Evolutionary conservation across 495 filamentous ascomycete genomes (phyloP).

Genomic region (Penicillium bovifimosum): DNA sequence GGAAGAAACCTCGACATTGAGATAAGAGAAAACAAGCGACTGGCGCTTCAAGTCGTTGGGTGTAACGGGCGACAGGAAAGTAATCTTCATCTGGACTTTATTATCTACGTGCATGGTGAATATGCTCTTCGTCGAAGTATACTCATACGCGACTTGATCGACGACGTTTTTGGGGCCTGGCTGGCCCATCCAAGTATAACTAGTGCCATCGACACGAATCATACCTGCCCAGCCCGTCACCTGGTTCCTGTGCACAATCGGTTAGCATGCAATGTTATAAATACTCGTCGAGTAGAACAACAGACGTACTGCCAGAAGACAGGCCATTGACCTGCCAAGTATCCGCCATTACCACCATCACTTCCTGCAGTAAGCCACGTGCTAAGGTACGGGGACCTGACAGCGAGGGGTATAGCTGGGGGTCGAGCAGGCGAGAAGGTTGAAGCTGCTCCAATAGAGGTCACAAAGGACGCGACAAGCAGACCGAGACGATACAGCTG

Average conservation of each 20-base stretch:
- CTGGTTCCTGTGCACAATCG: conserved; percentile 33
- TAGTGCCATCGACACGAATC: conserved; percentile 49
- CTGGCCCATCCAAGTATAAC: conserved; percentile 55
- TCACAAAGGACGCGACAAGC: conserved; percentile 21
- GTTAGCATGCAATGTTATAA: neutral
- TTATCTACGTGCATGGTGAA: conserved; percentile 49
- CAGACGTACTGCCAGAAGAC: conserved; percentile 49
- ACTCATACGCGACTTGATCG: conserved; percentile 48
- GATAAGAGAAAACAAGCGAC: conserved; percentile 52
- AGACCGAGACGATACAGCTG: conserved; percentile 23
- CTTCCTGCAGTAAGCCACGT: conserved; percentile 50
- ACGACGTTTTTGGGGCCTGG: conserved; percentile 38
- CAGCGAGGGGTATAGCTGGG: conserved; percentile 51
- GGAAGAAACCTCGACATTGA: conserved; percentile 48
- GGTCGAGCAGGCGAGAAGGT: conserved; percentile 52
- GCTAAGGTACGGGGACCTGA: conserved; percentile 53
- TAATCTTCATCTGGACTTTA: conserved; percentile 48
- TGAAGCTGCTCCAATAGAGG: conserved; percentile 32
- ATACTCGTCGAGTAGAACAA: neutral
- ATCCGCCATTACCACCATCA: conserved; percentile 52
- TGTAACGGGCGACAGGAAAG: conserved; percentile 54
- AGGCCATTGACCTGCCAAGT: conserved; percentile 55
- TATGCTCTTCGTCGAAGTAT: conserved; percentile 54
- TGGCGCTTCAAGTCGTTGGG: conserved; percentile 51
- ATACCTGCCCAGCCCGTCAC: conserved; percentile 51